Conservation (phyloP, 768 basidiomycete species). For the Peribolospora baueri region DNA sequence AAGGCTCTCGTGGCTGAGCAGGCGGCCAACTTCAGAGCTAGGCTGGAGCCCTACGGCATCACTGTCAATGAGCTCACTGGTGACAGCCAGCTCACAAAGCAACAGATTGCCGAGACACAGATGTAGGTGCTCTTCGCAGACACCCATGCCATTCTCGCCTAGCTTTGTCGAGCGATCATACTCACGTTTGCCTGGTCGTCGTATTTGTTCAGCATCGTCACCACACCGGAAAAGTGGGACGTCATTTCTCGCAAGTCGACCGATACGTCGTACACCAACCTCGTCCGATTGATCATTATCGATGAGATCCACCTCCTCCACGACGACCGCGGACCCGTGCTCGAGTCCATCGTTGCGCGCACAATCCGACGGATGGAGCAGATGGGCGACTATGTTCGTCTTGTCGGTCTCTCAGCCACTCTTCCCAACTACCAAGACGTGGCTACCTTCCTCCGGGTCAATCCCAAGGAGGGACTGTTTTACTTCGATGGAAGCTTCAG, state of each 20-base stretch:
- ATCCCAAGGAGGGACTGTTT: constrained; percentile 74
- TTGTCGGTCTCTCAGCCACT: constrained; percentile 87
- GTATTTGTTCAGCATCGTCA: constrained; percentile 36
- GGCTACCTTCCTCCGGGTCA: constrained; percentile 85
- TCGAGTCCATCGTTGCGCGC: constrained; percentile 71
- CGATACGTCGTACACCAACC: constrained; percentile 86
- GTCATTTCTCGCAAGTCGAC: constrained; percentile 96
- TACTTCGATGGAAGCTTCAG: constrained; percentile 89
- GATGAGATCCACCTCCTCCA: constrained; percentile 95
- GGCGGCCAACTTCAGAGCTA: constrained; percentile 74
- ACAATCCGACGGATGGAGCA: constrained; percentile 88
- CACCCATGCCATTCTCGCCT: neutral
- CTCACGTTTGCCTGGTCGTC: too few relatives aligned
- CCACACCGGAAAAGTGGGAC: constrained; percentile 98
- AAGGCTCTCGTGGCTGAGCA: constrained; percentile 97
- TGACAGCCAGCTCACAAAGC: constrained; percentile 92
- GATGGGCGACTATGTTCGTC: constrained; percentile 69
- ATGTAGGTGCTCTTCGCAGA: constrained; percentile 21
- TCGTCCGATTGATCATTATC: constrained; percentile 85
- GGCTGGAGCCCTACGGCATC: constrained; percentile 46
- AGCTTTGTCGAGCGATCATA: too few relatives aligned
- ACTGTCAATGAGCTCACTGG: constrained; percentile 88
- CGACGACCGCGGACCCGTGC: constrained; percentile 89
- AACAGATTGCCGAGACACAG: constrained; percentile 86
- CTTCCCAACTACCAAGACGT: constrained; percentile 98